These are phyloP conservation scores for Fusarium coicis DNA, from an alignment of 2,329 filamentous ascomycete species.

Conservation along the genomic window DNA sequence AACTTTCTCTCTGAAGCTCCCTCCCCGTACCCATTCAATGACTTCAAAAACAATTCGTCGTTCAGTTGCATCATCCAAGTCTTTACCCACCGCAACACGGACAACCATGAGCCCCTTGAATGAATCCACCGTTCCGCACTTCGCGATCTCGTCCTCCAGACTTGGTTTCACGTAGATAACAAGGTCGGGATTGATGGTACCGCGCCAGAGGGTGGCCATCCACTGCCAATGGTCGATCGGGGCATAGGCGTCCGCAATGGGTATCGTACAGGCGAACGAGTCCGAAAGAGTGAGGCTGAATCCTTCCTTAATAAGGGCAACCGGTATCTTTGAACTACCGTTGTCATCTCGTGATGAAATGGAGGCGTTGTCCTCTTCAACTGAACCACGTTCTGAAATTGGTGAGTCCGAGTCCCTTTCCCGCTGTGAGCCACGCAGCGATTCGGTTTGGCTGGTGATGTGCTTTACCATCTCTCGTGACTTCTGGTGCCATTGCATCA, in stretches of 20 bases:
- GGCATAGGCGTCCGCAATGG: slow-evolving; percentile 80
- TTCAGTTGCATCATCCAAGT: slow-evolving; percentile 75
- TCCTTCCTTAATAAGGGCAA: slow-evolving; percentile 79
- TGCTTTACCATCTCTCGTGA: slow-evolving; percentile 74
- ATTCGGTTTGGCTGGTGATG: slow-evolving; percentile 50
- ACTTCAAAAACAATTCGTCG: slow-evolving; percentile 87
- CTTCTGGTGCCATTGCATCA: slow-evolving; percentile 79
- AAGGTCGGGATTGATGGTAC: slow-evolving; percentile 83
- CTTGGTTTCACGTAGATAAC: slow-evolving; percentile 72
- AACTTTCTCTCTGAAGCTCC: slow-evolving; percentile 52
- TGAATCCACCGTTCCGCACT: slow-evolving; percentile 65
- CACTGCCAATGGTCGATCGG: slow-evolving; percentile 96
- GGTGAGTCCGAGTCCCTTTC: slow-evolving; percentile 8
- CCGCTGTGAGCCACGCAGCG: slow-evolving; percentile 14
- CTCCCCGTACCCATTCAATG: slow-evolving; percentile 77
- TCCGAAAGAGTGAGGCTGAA: slow-evolving; percentile 86
- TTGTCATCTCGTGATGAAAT: slow-evolving; percentile 9
- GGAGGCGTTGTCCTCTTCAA: slow-evolving; percentile 9
- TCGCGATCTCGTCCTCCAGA: slow-evolving; percentile 50
- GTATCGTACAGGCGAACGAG: slow-evolving; percentile 76
- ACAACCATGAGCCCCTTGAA: slow-evolving; percentile 64
- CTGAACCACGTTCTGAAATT: slow-evolving; percentile 21
- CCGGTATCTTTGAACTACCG: slow-evolving; percentile 60
- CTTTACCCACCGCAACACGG: slow-evolving; percentile 55
- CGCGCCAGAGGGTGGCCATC: slow-evolving; percentile 94